These are phyloP conservation scores for Aspergillus sp. DNA, from an alignment of 2,329 filamentous ascomycete genomes.

Conservation along the genomic window DNA sequence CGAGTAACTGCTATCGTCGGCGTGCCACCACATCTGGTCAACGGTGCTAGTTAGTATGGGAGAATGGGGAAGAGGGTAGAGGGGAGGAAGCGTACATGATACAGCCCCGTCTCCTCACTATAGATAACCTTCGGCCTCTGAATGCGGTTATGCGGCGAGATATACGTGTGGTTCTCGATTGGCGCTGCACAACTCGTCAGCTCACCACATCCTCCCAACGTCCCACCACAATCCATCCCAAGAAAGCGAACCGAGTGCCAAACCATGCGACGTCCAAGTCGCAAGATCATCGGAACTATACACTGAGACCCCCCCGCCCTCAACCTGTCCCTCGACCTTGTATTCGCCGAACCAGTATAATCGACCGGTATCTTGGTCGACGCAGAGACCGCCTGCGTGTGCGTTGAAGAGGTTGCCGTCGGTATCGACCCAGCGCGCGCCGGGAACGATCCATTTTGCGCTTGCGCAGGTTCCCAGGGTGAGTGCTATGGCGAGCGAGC, in stretches of 20 bases:
- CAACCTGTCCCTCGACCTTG: constrained; percentile 61
- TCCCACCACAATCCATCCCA: no score
- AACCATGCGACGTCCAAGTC: constrained; percentile 62
- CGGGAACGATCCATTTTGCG: no score
- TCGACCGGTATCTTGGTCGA: no score
- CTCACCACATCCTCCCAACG: no score
- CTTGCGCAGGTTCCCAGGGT: no score
- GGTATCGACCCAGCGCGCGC: no score
- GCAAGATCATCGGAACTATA: constrained; percentile 65
- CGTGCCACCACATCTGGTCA: background rate
- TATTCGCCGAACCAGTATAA: constrained; percentile 59
- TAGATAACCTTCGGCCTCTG: background rate
- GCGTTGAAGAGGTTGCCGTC: no score
- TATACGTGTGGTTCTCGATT: background rate
- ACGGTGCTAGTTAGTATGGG: no score
- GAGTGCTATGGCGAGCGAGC: no score
- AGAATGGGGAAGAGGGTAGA: background rate
- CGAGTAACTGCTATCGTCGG: background rate
- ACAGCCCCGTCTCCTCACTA: background rate
- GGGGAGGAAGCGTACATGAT: background rate
- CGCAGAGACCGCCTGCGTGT: no score
- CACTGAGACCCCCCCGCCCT: constrained; percentile 65
- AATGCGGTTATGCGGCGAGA: background rate
- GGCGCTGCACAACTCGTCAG: background rate
- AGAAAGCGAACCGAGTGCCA: constrained; percentile 54